Evolutionary conservation across 73 alveolate genomes (phyloP).

Genomic region (Paramecium pentaurelia): DNA sequence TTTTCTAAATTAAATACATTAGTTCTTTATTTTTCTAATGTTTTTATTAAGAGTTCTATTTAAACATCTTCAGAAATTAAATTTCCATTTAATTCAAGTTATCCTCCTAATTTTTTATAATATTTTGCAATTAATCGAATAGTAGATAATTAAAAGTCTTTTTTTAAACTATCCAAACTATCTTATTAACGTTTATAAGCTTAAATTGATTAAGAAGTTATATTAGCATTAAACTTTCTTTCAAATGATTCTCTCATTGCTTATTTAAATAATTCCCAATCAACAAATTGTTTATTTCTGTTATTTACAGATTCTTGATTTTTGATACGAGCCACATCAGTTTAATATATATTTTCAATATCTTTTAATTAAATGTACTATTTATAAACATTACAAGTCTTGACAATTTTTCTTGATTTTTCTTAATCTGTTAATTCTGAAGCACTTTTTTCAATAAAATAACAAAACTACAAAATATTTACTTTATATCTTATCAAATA

Average conservation of each 20-base stretch:
- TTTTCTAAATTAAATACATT: background rate
- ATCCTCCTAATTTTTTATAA: background rate
- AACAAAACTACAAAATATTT: background rate
- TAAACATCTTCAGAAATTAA: background rate
- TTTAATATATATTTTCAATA: background rate
- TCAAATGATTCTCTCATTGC: constrained; percentile 2
- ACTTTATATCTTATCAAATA: constrained; percentile 3
- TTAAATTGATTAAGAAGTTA: background rate
- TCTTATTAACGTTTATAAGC: background rate
- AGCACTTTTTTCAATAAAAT: background rate
- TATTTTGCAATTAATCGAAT: background rate
- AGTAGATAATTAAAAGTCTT: background rate
- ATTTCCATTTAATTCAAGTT: background rate
- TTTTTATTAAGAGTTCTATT: background rate
- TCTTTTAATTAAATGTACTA: background rate
- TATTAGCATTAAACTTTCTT: background rate
- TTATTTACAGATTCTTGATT: background rate
- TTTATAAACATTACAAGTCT: background rate
- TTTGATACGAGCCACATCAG: background rate
- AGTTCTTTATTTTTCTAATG: background rate
- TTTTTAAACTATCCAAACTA: background rate
- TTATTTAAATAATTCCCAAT: background rate
- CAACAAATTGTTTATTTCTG: background rate
- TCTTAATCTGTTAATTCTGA: background rate
- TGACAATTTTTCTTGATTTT: background rate